Conservation (phyloP, 495 filamentous ascomycete species). For the Aspergillus asperescens region DNA sequence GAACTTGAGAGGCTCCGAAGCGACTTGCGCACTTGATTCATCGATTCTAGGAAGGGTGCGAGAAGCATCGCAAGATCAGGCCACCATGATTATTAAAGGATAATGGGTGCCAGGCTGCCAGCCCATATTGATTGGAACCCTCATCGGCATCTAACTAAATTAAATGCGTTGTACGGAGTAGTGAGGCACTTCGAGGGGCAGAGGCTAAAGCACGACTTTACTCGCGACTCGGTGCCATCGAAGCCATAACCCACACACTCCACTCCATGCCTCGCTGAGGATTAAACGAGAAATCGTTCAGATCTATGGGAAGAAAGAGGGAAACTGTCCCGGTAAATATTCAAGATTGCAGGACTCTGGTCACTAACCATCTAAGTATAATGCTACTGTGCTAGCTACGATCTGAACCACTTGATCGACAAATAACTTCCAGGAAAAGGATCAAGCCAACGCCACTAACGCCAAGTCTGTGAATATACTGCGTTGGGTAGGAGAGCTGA, state of each 20-base stretch:
- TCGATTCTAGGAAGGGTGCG: too few relatives aligned
- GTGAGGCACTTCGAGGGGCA: too few relatives aligned
- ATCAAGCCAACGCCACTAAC: constrained; percentile 3
- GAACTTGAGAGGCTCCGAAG: too few relatives aligned
- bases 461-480: constrained; percentile 5
- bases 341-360: background rate
- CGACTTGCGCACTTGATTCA: too few relatives aligned
- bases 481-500: background rate
- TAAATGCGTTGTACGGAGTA: too few relatives aligned
- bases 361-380: background rate
- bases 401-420: background rate
- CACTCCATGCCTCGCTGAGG: constrained; percentile 8
- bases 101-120: too few relatives aligned
- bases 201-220: too few relatives aligned
- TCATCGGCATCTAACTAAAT: too few relatives aligned
- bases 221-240: background rate
- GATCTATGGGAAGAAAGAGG: constrained; percentile 9
- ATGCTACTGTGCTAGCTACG: background rate
- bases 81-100: too few relatives aligned
- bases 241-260: background rate
- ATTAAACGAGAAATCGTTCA: constrained; percentile 4
- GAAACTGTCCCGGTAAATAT: constrained; percentile 3
- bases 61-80: too few relatives aligned
- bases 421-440: background rate
- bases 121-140: too few relatives aligned